phyloP scores from a whole-genome alignment of 306 rosid genomes.

The Fagus sylvatica region DNA sequence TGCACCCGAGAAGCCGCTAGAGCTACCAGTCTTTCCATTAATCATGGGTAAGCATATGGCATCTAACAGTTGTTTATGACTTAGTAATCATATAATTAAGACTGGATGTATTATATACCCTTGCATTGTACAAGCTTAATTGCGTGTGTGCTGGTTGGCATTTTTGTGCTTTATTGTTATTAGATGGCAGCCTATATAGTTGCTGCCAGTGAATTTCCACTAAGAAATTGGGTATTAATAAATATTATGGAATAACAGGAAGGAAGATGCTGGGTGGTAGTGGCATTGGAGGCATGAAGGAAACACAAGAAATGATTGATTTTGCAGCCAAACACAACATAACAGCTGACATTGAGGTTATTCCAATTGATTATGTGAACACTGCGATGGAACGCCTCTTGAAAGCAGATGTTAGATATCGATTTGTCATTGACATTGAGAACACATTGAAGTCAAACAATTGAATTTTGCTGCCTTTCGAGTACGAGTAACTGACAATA shows the following conservation, averaged over 20 bases:
- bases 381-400: slow-evolving; percentile 32
- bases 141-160: background rate
- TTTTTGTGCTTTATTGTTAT: background rate
- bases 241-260: slow-evolving; percentile 14
- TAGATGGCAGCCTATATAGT: background rate
- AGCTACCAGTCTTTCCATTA: slow-evolving; percentile 26
- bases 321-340: too few relatives aligned
- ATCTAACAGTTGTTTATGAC: too few relatives aligned
- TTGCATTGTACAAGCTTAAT: background rate
- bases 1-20: slow-evolving; percentile 31
- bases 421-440: slow-evolving; percentile 48
- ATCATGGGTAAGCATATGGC: slow-evolving; percentile 8
- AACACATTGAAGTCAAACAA: slow-evolving; percentile 28
- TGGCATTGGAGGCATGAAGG: background rate
- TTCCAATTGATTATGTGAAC: slow-evolving; percentile 29
- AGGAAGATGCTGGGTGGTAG: slow-evolving; percentile 44
- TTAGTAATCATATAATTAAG: too few relatives aligned
- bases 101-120: background rate
- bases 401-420: slow-evolving; percentile 31
- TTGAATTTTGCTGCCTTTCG: background rate
- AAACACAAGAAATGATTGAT: too few relatives aligned
- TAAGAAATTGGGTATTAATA: background rate
- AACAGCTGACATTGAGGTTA: too few relatives aligned
- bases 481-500: too few relatives aligned
- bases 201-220: background rate